Evolutionary conservation across 495 filamentous ascomycete species (phyloP).

Genomic region (Penicillium maclennaniae): DNA sequence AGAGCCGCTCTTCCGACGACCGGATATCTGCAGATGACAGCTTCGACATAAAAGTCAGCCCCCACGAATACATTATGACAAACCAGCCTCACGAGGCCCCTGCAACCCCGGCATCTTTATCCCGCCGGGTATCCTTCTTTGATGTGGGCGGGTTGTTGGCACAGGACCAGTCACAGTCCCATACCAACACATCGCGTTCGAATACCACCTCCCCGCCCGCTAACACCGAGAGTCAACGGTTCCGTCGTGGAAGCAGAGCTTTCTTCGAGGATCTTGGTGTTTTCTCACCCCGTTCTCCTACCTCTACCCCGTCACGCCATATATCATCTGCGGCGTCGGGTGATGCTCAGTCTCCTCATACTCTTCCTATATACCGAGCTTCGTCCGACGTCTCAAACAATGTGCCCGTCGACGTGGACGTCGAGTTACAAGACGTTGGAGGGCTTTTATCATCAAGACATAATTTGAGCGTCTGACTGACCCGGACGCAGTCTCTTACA

Average conservation of each 20-base stretch:
- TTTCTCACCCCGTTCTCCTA: conserved; percentile 21
- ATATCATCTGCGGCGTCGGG: conserved; percentile 3
- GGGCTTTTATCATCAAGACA: conserved; percentile 39
- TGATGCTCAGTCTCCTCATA: background rate
- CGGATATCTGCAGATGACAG: conserved; percentile 28
- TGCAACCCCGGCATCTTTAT: conserved; percentile 11
- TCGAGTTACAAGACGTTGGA: conserved; percentile 20
- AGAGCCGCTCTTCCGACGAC: conserved; percentile 21
- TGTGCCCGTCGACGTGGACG: conserved; percentile 47
- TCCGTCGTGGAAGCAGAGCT: conserved; percentile 46
- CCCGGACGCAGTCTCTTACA: conserved; percentile 1
- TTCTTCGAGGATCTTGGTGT: conserved; percentile 58
- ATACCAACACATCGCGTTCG: conserved; percentile 8
- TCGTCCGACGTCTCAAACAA: conserved; percentile 19
- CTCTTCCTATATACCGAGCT: conserved; percentile 22
- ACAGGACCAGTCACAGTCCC: conserved; percentile 17
- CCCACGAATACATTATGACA: conserved; percentile 36
- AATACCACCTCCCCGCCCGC: background rate
- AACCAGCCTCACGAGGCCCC: conserved; percentile 19
- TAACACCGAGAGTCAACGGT: conserved; percentile 1
- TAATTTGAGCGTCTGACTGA: background rate
- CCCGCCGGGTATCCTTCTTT: conserved; percentile 60
- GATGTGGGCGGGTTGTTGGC: conserved; percentile 66
- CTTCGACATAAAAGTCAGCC: conserved; percentile 33
- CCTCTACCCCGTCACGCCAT: background rate